Base-by-base conservation (phyloP, 805 yeast genomes). In the Brettanomyces nanus region DNA sequence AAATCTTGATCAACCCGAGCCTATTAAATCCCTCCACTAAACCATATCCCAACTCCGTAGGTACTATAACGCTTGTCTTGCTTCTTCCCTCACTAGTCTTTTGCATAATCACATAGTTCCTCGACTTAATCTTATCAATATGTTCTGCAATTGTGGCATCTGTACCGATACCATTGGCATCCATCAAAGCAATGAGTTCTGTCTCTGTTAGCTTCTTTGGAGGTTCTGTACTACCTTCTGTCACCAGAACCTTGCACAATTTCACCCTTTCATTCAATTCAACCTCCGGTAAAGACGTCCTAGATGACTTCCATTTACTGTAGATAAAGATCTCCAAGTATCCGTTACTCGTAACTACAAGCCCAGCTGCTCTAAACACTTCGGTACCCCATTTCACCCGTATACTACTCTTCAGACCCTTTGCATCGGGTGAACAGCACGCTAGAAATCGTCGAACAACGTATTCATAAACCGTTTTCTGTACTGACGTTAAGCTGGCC, bases 71-170 rank as follows among this genome's bases (percentile, higher is more conserved):
- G 1, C 62, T 61, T 19, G 64, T 62, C 31, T 61, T 61, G 4
- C 46, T 45, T 42, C 60, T 65, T 7, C 68, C 64, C 33, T 66
- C 30, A 5, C 61, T 53, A 31, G 58, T 62, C 37, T 56, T 61
- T 14, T 46, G 47, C 45, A 70, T 77, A 14, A 58, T 61, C 4
- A 85, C 73, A 51, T 89, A 94, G 15, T 77, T 75, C 37, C 98
- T 62, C 9, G 58, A 57, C 21, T 72, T 61, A 31, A 92, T 77
- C 53, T 84, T 89, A 41, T 83, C 87, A 28, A 92, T 92, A 59
- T 92, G 99, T 31, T 92, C 98, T 0, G 97, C 98, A 59, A 92
- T 94, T 0, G 99, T 92, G 1, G 99, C 99, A 64, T 92, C 99
- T 0, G 99, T 92, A 3, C 99, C 99, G 32, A 92, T 92, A 0